These are phyloP conservation scores for Aspergillus brasiliensis DNA, from an alignment of 2,329 filamentous ascomycete genomes.

Conservation along the genomic window DNA sequence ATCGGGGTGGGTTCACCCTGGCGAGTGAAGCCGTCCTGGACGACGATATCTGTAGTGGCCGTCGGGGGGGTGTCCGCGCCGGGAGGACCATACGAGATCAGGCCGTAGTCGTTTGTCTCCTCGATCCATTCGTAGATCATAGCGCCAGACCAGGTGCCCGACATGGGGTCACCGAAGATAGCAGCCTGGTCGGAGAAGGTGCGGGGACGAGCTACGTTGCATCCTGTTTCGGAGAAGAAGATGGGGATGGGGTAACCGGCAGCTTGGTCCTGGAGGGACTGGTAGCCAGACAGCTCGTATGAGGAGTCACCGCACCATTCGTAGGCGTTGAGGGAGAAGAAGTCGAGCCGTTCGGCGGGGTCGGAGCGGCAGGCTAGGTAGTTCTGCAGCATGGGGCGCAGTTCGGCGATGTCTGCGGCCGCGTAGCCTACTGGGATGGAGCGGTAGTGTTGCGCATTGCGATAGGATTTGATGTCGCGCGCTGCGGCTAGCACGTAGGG, in stretches of 20 bases:
- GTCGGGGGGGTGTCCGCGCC: conserved; percentile 56
- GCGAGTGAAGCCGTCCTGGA: conserved; percentile 68
- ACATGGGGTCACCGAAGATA: conserved; percentile 76
- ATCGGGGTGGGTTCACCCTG: conserved; percentile 74
- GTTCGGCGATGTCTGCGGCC: conserved; percentile 76
- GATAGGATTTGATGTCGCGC: conserved; percentile 80
- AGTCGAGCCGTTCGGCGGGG: conserved; percentile 69
- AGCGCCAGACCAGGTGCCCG: conserved; percentile 68
- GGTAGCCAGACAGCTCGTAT: conserved; percentile 69
- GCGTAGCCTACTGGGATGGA: conserved; percentile 84
- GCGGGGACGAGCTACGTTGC: conserved; percentile 58
- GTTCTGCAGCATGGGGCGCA: conserved; percentile 66
- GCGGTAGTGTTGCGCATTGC: conserved; percentile 73
- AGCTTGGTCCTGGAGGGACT: conserved; percentile 66
- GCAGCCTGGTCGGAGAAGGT: conserved; percentile 66
- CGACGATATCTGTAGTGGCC: conserved; percentile 45
- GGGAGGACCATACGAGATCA: conserved; percentile 73
- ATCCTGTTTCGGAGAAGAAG: conserved; percentile 88
- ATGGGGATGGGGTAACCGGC: conserved; percentile 77
- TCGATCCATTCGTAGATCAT: conserved; percentile 92
- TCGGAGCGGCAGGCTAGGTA: conserved; percentile 80
- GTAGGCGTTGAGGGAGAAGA: conserved; percentile 84
- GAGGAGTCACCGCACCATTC: conserved; percentile 68
- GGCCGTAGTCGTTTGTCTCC: conserved; percentile 79
- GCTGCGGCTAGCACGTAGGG: conserved; percentile 82